A percentile compares a stretch with the other conserved stretches of the same genome.
Conservation (phyloP, 371 early-diverging fungal species). For the Mucor irregularis region DNA sequence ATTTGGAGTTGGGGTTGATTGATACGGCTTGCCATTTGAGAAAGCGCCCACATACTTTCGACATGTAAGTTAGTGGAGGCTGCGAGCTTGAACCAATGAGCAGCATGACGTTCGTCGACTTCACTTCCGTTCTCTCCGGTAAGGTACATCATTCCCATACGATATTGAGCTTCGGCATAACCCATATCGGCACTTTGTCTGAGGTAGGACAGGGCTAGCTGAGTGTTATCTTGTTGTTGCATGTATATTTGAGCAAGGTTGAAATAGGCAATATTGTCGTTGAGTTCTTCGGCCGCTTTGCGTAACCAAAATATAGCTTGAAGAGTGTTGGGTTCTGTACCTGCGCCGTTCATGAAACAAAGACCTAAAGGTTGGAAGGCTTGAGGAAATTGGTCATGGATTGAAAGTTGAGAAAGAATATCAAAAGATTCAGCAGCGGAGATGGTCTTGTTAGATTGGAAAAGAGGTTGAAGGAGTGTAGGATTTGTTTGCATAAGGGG, state of each 20-base stretch:
- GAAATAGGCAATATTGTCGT: conserved; percentile 33
- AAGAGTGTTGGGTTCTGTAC: conserved; percentile 15
- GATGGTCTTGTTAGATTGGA: background rate
- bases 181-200: conserved; percentile 35
- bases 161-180: conserved; percentile 42
- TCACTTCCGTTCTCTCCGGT: conserved; percentile 18
- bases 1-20: conserved; percentile 32
- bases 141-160: conserved; percentile 30
- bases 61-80: conserved; percentile 29
- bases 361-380: conserved; percentile 30
- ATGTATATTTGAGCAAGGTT: conserved; percentile 30
- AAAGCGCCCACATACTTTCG: conserved; percentile 37
- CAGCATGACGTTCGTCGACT: conserved; percentile 28
- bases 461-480: conserved; percentile 1
- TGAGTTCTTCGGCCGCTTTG: conserved; percentile 26
- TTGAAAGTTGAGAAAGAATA: conserved; percentile 23
- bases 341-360: conserved; percentile 34
- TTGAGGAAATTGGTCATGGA: conserved; percentile 30
- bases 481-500: conserved; percentile 14
- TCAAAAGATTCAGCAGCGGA: conserved; percentile 27
- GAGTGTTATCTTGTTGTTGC: conserved; percentile 15
- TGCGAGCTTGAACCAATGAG: conserved; percentile 35
- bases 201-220: conserved; percentile 23
- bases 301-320: conserved; percentile 36
- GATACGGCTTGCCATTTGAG: conserved; percentile 35